Percentiles rank a stretch among this genome's conserved stretches.
These are phyloP conservation scores for Tephrocybe sp. DNA, from an alignment of 768 basidiomycete genomes.

Conservation along the genomic window DNA sequence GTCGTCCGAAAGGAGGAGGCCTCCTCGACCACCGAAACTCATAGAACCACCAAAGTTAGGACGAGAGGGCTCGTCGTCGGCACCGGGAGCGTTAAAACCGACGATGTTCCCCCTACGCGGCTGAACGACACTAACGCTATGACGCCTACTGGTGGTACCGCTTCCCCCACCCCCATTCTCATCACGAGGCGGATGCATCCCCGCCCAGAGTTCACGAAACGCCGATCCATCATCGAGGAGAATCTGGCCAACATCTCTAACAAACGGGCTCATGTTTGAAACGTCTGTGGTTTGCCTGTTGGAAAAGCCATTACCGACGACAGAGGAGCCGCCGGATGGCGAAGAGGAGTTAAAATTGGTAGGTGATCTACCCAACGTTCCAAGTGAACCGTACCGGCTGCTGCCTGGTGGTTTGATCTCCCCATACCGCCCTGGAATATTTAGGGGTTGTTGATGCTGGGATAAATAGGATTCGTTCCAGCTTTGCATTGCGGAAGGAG, in stretches of 20 bases:
- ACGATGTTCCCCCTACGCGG: slow-evolving; percentile 63
- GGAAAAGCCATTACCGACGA: slow-evolving; percentile 45
- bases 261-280: slow-evolving; percentile 83
- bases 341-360: slow-evolving; percentile 51
- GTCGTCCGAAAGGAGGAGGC: slow-evolving; percentile 72
- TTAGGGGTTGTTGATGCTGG: slow-evolving; percentile 61
- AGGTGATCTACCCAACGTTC: slow-evolving; percentile 53
- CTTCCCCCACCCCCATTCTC: slow-evolving; percentile 65
- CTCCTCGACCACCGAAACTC: slow-evolving; percentile 49
- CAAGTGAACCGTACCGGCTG: slow-evolving; percentile 66
- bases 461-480: slow-evolving; percentile 62
- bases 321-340: slow-evolving; percentile 34
- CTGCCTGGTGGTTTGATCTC: slow-evolving; percentile 60
- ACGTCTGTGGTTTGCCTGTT: slow-evolving; percentile 45
- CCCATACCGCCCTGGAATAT: slow-evolving; percentile 54
- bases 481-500: slow-evolving; percentile 45
- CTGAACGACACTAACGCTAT: slow-evolving; percentile 82
- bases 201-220: slow-evolving; percentile 73
- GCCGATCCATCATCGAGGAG: slow-evolving; percentile 70
- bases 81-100: slow-evolving; percentile 63
- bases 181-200: slow-evolving; percentile 61
- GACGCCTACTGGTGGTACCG: slow-evolving; percentile 78
- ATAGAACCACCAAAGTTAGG: slow-evolving; percentile 29
- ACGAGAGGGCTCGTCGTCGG: slow-evolving; percentile 36
- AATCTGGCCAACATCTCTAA: slow-evolving; percentile 80